Conservation (phyloP, 139 green algal species). For the Limnomonas spitsbergensis region DNA sequence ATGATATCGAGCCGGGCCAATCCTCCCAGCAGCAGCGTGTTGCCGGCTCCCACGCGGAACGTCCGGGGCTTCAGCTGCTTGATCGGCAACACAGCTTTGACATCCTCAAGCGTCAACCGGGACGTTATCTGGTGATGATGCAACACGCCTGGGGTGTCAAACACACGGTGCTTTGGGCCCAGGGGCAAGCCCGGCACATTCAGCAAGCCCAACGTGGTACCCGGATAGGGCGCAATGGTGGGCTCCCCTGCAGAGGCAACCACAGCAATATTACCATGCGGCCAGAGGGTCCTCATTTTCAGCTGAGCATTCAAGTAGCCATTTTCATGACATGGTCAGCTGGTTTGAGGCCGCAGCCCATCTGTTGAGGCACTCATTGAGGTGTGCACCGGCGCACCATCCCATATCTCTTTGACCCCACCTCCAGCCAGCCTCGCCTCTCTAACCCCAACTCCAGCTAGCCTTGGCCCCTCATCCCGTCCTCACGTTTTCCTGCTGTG, state of each 20-base stretch:
- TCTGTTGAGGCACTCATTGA: too few species aligned
- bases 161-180: constrained; percentile 62
- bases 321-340: too few species aligned
- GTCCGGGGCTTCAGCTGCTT: constrained; percentile 60
- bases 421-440: too few species aligned
- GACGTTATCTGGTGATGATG: constrained; percentile 83
- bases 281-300: too few species aligned
- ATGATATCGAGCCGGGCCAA: constrained; percentile 88
- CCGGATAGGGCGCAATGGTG: constrained; percentile 83
- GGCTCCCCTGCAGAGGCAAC: constrained; percentile 44
- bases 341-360: too few species aligned
- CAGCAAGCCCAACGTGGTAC: constrained; percentile 92
- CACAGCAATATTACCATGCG: too few species aligned
- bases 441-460: too few species aligned
- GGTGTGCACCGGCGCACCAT: too few species aligned
- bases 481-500: constrained; percentile 30
- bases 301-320: too few species aligned
- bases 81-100: constrained; percentile 59
- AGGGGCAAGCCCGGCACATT: constrained; percentile 60
- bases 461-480: too few species aligned
- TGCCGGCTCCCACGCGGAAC: constrained; percentile 71
- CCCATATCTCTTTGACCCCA: too few species aligned
- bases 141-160: constrained; percentile 93
- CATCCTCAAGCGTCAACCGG: constrained; percentile 69
- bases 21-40: constrained; percentile 78